Evolutionary conservation across 2,329 filamentous ascomycete species (phyloP), one percentile per base, ranked within the genome.

Genomic region (Gnomoniopsis smithogilvyi): DNA sequence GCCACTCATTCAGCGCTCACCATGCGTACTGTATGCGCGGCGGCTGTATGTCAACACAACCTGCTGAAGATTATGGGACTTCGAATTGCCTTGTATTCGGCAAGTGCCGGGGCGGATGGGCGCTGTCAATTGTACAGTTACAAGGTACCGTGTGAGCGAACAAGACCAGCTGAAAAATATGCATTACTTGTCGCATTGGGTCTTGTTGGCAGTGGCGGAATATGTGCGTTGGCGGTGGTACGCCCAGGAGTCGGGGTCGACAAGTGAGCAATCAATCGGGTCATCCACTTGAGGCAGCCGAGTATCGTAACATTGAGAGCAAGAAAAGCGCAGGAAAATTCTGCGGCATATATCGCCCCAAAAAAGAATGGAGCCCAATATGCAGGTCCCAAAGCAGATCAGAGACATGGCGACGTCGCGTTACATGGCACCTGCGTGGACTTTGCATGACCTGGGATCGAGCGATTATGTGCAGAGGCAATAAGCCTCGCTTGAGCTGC

Each of bases 161-260:
- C 65, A 63, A 63, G 56, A 61, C 60, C 61, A 71, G 70, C 70
- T 71, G 69, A 71, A 69, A 38, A 67, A 60, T 36, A 45, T 67
- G 68, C 68, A 68, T 67, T 60, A 56, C 54, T 52, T 52, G 64
- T 33, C 19, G 43, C 38, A 54, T 54, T 8, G 26, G 26, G 26
- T 30, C 51, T 30, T 30, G 24, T n/a, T 46, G 24, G 19, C 26
- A 41, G 51, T 54, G 51, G 51, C 51, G 51, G 24, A 46, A 26
- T 26, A 12, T 48, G 46, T 48, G 19, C 41, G 38, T 46, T 46
- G 43, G 38, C 26, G 38, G 24, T 54, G 51, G 51, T 12, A 38
- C 4, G 36, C 36, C 36, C 36, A 15, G 36, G 36, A 14, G 36
- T n/a, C 36, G 15, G 11, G 36, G 12, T 12, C 10, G 45, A 57